These are phyloP conservation scores for Mycena kentingensis DNA, from an alignment of 768 basidiomycete genomes.

Conservation along the genomic window DNA sequence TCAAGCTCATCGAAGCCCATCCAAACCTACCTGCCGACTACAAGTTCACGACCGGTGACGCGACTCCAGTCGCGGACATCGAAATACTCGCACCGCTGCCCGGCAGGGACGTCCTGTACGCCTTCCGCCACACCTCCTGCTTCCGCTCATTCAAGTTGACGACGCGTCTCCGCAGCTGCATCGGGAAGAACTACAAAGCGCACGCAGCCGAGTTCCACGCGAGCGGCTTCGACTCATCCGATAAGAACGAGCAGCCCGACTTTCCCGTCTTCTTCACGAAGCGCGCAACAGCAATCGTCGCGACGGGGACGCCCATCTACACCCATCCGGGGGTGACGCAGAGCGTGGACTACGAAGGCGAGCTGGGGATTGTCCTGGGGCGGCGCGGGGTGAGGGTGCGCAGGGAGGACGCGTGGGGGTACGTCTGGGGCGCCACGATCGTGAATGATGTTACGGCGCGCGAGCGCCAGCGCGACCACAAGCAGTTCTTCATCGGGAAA, in stretches of 20 bases:
- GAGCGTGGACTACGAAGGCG: slow-evolving; percentile 24
- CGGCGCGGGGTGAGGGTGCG: slow-evolving; percentile 16
- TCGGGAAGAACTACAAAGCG: slow-evolving; percentile 4
- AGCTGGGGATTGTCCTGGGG: slow-evolving; percentile 20
- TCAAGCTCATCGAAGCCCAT: slow-evolving; percentile 23
- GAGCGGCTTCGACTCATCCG: slow-evolving; percentile 23
- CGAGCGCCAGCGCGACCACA: slow-evolving; percentile 24
- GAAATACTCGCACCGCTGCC: slow-evolving; percentile 22
- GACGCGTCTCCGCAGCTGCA: not conserved
- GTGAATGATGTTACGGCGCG: slow-evolving; percentile 24
- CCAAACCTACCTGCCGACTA: slow-evolving; percentile 13
- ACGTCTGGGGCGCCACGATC: slow-evolving; percentile 23
- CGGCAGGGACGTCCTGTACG: slow-evolving; percentile 22
- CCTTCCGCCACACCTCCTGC: too few species aligned
- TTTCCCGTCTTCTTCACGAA: slow-evolving; percentile 23
- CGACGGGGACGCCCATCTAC: slow-evolving; percentile 16
- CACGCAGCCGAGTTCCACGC: slow-evolving; percentile 24
- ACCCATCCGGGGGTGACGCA: slow-evolving; percentile 20
- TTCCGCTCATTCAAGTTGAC: too few species aligned
- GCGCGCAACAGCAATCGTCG: slow-evolving; percentile 22
- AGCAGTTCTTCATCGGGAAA: slow-evolving; percentile 25
- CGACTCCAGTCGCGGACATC: not conserved
- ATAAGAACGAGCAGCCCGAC: slow-evolving; percentile 23
- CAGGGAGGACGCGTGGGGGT: slow-evolving; percentile 16
- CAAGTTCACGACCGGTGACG: slow-evolving; percentile 14